Evolutionary conservation across 768 basidiomycete genomes (phyloP).

Genomic region (Pisolithus orientalis): DNA sequence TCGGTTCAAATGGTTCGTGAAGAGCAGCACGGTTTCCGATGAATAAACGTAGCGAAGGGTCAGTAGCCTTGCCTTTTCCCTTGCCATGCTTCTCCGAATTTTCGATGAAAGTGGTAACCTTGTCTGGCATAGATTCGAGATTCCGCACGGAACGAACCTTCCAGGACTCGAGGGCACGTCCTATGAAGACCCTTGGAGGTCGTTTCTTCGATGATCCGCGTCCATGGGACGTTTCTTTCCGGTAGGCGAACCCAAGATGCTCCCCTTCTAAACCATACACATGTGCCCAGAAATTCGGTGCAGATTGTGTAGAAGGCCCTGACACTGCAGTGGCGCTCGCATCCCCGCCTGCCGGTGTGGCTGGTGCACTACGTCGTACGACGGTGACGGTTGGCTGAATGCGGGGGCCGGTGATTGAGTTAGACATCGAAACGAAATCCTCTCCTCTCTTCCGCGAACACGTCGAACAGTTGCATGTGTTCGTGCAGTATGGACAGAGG

Average conservation of each 20-base stretch:
- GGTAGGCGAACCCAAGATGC: conserved; percentile 18
- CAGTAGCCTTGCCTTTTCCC: neutral
- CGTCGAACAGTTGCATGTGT: conserved; percentile 42
- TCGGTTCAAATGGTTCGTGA: conserved; percentile 15
- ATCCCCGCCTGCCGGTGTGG: neutral
- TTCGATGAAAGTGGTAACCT: neutral
- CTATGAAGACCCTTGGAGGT: conserved; percentile 20
- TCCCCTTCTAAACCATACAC: conserved; percentile 27
- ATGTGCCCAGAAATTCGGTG: conserved; percentile 27
- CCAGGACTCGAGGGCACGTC: conserved; percentile 19
- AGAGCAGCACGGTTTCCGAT: conserved; percentile 13
- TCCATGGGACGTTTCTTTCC: neutral
- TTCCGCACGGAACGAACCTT: conserved; percentile 15
- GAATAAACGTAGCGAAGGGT: conserved; percentile 11
- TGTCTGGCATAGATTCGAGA: conserved; percentile 11
- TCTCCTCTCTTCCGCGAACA: conserved; percentile 44
- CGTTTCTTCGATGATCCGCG: neutral
- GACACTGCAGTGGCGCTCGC: conserved; percentile 3
- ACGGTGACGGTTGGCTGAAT: conserved; percentile 18
- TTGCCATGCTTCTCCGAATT: neutral
- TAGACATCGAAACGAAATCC: conserved; percentile 31
- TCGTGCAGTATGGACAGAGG: conserved; percentile 40
- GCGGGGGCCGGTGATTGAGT: conserved; percentile 16
- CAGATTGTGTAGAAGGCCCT: neutral
- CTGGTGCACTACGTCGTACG: conserved; percentile 12